phyloP scores from a whole-genome alignment of 352 stramenopile genomes.

The Pythium apleroticum region DNA sequence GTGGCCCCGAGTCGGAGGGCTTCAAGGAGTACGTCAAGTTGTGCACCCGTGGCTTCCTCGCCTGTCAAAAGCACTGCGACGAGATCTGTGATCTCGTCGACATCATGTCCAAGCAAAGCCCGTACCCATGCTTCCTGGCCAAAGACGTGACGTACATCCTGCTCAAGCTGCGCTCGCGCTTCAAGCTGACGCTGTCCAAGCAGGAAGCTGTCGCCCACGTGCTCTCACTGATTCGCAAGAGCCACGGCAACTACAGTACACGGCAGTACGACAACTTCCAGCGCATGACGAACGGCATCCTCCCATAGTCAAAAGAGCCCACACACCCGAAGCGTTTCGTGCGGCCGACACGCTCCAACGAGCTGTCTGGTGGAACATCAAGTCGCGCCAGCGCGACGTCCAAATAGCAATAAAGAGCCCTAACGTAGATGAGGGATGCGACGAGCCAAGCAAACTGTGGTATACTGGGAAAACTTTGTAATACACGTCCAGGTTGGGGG shows the following conservation, averaged over 20 bases:
- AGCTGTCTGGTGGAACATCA: not conserved
- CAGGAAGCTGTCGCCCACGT: conserved; percentile 90
- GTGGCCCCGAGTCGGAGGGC: conserved; percentile 83
- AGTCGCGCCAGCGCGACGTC: not conserved
- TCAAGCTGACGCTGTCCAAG: conserved; percentile 87
- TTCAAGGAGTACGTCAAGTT: conserved; percentile 98
- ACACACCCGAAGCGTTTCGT: not conserved
- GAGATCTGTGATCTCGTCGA: conserved; percentile 97
- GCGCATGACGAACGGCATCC: conserved; percentile 93
- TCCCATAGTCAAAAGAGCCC: no score
- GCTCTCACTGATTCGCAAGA: conserved; percentile 89
- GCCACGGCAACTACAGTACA: conserved; percentile 92
- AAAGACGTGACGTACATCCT: conserved; percentile 87
- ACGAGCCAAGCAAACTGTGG: conserved; percentile 1
- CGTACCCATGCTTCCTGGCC: conserved; percentile 95
- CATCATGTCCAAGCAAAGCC: conserved; percentile 95
- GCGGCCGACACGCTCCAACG: not conserved
- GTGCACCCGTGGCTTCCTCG: conserved; percentile 97
- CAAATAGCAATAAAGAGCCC: not conserved
- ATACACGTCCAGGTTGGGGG: conserved; percentile 8
- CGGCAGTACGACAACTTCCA: conserved; percentile 94
- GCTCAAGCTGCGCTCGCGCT: conserved; percentile 81
- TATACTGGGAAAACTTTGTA: conserved; percentile 6
- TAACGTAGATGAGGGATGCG: not conserved
- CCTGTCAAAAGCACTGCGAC: conserved; percentile 93